These are phyloP conservation scores for Neoboletus magnificus DNA, from an alignment of 768 basidiomycete genomes.

Conservation along the genomic window DNA sequence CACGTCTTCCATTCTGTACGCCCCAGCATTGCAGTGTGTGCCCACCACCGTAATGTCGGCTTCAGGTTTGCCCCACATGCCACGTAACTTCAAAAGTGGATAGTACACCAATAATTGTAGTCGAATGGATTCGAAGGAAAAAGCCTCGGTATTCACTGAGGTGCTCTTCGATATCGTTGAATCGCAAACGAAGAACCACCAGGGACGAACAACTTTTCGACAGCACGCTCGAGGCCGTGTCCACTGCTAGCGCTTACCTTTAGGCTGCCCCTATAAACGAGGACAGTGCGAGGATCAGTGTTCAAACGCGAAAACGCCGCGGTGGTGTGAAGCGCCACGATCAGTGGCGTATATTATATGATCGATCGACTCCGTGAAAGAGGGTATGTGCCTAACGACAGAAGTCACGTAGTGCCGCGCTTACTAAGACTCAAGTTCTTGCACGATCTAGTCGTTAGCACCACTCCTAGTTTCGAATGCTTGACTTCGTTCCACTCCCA, in stretches of 20 bases:
- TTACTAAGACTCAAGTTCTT: neutral
- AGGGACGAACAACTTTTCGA: too few species aligned
- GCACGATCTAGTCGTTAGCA: neutral
- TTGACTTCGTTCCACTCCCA: neutral
- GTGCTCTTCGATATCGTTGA: neutral
- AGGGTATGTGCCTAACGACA: neutral
- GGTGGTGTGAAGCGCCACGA: too few species aligned
- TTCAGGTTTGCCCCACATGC: too few species aligned
- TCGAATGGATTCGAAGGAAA: neutral
- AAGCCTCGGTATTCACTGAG: neutral
- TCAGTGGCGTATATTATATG: neutral
- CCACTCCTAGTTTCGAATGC: neutral
- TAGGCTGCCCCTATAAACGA: too few species aligned
- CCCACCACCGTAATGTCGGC: too few species aligned
- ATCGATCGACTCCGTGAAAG: neutral
- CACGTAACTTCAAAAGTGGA: too few species aligned
- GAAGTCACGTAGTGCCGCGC: too few species aligned
- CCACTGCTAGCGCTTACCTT: too few species aligned
- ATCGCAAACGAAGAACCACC: too few species aligned
- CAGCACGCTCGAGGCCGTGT: neutral
- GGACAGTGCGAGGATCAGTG: neutral
- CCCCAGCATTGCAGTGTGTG: too few species aligned
- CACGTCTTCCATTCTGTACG: neutral
- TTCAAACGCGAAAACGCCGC: too few species aligned
- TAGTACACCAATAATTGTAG: neutral